Conservation (phyloP, 2,329 filamentous ascomycete species). For the Penicillium aurantiogriseum region DNA sequence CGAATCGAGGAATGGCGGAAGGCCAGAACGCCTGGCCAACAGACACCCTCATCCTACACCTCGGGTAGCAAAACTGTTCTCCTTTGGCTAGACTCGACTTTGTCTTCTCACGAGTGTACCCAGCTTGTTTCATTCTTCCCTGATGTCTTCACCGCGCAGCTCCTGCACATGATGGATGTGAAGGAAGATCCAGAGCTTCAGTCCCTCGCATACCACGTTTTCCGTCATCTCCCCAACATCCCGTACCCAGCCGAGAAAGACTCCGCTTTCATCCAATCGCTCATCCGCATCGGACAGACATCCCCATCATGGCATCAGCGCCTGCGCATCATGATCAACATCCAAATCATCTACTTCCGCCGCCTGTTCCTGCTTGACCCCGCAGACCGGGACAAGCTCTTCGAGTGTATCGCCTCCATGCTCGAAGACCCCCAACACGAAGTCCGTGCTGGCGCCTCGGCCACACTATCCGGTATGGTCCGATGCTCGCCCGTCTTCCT, state of each 20-base stretch:
- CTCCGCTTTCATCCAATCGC: slow-evolving; percentile 74
- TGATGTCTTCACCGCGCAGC: slow-evolving; percentile 80
- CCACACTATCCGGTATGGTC: slow-evolving; percentile 95
- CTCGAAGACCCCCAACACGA: slow-evolving; percentile 87
- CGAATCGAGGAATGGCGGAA: slow-evolving; percentile 84
- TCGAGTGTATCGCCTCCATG: slow-evolving; percentile 94
- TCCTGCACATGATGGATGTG: slow-evolving; percentile 99
- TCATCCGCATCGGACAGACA: slow-evolving; percentile 83
- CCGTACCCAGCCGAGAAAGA: slow-evolving; percentile 87
- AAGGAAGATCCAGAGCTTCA: slow-evolving; percentile 97
- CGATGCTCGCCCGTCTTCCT: slow-evolving; percentile 83
- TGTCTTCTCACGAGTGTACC: slow-evolving; percentile 89
- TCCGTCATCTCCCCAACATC: slow-evolving; percentile 92
- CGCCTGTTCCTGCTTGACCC: slow-evolving; percentile 82
- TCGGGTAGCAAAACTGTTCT: slow-evolving; percentile 94
- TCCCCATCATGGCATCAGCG: slow-evolving; percentile 93
- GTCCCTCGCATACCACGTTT: slow-evolving; percentile 91
- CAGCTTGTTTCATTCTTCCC: slow-evolving; percentile 91
- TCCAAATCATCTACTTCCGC: slow-evolving; percentile 98
- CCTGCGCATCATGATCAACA: slow-evolving; percentile 90
- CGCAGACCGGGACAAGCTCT: slow-evolving; percentile 73
- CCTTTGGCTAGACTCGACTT: slow-evolving; percentile 87
- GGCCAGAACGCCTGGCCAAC: slow-evolving; percentile 79
- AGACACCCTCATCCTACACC: slow-evolving; percentile 91
- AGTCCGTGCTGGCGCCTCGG: slow-evolving; percentile 87